A percentile compares a stretch with the other conserved stretches of the same genome.
Evolutionary conservation across 1,139 yeast species (phyloP).

Genomic region (Hanseniaspora sp.): DNA sequence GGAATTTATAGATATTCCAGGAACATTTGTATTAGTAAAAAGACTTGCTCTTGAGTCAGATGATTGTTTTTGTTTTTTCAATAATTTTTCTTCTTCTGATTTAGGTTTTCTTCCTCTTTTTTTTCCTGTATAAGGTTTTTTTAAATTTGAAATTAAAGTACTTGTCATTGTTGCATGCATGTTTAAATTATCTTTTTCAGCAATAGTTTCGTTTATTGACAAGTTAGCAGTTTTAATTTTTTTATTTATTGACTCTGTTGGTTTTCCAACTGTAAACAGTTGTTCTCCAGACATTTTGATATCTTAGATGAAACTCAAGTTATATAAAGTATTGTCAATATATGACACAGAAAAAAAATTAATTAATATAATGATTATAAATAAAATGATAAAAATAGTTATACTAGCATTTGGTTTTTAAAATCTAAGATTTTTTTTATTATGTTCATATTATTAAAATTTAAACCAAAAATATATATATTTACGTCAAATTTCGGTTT

Average conservation of each 20-base stretch:
- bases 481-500: too few species aligned
- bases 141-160: neutral
- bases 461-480: too few species aligned
- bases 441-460: too few species aligned
- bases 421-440: too few species aligned
- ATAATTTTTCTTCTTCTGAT: neutral
- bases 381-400: too few species aligned
- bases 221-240: neutral
- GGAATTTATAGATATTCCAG: neutral
- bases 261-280: too few species aligned
- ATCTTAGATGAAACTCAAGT: too few species aligned
- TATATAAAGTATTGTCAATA: too few species aligned
- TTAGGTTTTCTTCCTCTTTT: constrained; percentile 15
- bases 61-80: neutral
- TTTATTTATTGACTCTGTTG: neutral
- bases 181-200: neutral
- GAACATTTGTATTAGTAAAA: neutral
- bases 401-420: too few species aligned
- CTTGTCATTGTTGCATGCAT: neutral
- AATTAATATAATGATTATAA: too few species aligned
- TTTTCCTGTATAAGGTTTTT: constrained; percentile 1
- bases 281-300: too few species aligned
- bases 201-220: neutral
- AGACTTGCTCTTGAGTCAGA: neutral
- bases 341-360: too few species aligned